Conservation (phyloP, 208 protist species). For the Acanthamoeba polyphaga region DNA sequence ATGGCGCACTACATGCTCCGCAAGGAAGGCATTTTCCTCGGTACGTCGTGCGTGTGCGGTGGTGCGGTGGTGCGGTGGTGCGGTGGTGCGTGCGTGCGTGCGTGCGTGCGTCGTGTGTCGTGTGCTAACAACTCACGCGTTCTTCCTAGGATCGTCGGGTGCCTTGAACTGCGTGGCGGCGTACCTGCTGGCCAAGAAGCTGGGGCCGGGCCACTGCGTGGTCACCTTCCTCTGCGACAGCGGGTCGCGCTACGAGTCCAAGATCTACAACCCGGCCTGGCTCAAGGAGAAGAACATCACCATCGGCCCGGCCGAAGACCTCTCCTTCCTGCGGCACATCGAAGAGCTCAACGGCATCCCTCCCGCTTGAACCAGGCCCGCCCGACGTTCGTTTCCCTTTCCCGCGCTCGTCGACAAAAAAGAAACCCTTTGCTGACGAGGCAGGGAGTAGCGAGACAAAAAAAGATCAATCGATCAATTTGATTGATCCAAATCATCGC, state of each 20-base stretch:
- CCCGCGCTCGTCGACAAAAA: not conserved
- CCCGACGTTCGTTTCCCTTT: not conserved
- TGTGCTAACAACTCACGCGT: not conserved
- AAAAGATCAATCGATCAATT: not conserved
- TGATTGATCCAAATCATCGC: not conserved
- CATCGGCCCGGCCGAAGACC: constrained; percentile 27
- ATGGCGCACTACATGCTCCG: constrained; percentile 87
- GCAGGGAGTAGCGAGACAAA: not conserved
- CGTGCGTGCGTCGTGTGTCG: not conserved
- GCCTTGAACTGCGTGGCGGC: constrained; percentile 83
- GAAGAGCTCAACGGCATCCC: not conserved
- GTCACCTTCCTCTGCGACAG: constrained; percentile 86
- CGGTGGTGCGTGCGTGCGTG: not conserved
- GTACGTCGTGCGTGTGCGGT: not conserved
- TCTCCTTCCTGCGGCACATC: constrained; percentile 42
- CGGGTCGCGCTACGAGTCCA: constrained; percentile 84
- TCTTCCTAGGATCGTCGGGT: constrained; percentile 13
- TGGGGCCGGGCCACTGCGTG: constrained; percentile 86
- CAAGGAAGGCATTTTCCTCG: constrained; percentile 89
- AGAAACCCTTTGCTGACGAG: not conserved
- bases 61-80: not conserved
- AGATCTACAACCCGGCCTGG: constrained; percentile 85
- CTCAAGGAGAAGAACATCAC: constrained; percentile 82
- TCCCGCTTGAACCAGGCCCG: not conserved
- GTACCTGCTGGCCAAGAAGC: constrained; percentile 81